Evolutionary conservation across 2,329 filamentous ascomycete genomes (phyloP), one percentile per base, ranked within the genome.

Genomic region (Phaeosphaeriaceae sp.): DNA sequence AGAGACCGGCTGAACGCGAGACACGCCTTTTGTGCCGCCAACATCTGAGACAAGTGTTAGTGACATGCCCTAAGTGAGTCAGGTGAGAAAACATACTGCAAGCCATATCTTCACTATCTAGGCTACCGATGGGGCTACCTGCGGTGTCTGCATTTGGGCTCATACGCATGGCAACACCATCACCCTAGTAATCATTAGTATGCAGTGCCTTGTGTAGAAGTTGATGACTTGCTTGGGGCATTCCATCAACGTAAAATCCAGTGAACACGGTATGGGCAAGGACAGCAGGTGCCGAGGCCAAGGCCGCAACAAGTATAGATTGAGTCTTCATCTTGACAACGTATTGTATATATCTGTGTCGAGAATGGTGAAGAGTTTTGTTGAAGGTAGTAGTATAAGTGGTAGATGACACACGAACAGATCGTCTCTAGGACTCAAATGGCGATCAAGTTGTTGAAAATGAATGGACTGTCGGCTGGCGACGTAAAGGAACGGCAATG

Each of bases 121-220:
- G 68, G 52, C 82, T 77, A 3, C 74, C 73, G 43, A 91, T 78
- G 21, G 87, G 88, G 29, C 69, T 71, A 4, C 81, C 87, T 41
- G 82, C 78, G 0, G 77, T 81, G 6, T 71, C 68, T 3, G 77
- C 73, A 46, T 83, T 74, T 33, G 73, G 77, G 45, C 83, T 83
- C 82, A 88, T 87, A 34, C 88, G 85, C 42, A 92, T 81, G 62
- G 87, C 90, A 20, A 85, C 87, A 23, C 83, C 88, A 64, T 89
- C 85, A 52, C 88, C 88, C 71, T 90, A 33, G 2, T 7, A 4
- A 16, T n/a, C 29, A 47, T 68, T 77, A 68, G 54, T 35, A 17
- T 23, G 30, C 7, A 33, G 12, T 3, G 11, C 23, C 32, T 8
- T 13, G n/a, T 12, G n/a, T 5, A 29, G 3, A 4, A 21, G 23